Percentiles rank a stretch among this genome's conserved stretches.
phyloP scores from a whole-genome alignment of 1,284 basidiomycete species.

The Cystobasidium slooffiae region DNA sequence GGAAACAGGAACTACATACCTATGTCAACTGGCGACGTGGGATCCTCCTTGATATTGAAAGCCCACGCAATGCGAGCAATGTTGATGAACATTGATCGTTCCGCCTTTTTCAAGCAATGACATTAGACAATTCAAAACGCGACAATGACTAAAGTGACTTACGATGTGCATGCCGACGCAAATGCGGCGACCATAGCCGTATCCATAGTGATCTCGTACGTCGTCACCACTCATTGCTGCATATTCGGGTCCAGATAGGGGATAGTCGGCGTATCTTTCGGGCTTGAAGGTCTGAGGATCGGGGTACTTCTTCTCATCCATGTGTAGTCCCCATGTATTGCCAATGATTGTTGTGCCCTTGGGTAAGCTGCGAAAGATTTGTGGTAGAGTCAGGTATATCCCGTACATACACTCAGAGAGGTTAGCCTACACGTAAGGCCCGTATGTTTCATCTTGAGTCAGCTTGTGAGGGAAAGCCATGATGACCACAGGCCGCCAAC shows the following conservation, averaged over 20 bases:
- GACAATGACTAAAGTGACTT: not conserved
- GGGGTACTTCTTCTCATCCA: constrained; percentile 37
- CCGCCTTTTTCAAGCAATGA: not conserved
- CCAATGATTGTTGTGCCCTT: constrained; percentile 38
- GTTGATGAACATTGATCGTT: constrained; percentile 27
- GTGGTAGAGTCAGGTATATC: not conserved
- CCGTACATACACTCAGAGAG: not conserved
- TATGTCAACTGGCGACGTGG: constrained; percentile 21
- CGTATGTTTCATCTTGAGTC: not conserved
- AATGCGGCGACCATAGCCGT: constrained; percentile 36
- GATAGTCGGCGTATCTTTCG: constrained; percentile 34
- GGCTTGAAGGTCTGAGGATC: constrained; percentile 43
- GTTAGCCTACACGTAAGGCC: not conserved
- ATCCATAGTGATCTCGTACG: constrained; percentile 32
- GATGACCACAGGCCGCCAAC: constrained; percentile 52
- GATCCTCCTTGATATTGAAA: constrained; percentile 33
- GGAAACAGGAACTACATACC: not conserved
- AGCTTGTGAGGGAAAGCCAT: constrained; percentile 35
- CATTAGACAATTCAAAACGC: not conserved
- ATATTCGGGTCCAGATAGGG: constrained; percentile 25
- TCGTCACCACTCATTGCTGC: constrained; percentile 41
- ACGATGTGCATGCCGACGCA: constrained; percentile 15
- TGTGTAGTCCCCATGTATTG: constrained; percentile 44
- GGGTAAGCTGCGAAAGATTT: constrained; percentile 4
- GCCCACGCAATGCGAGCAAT: constrained; percentile 37